Conservation (phyloP, 2,329 filamentous ascomycete genomes). For the Fusarium sublunatum region DNA sequence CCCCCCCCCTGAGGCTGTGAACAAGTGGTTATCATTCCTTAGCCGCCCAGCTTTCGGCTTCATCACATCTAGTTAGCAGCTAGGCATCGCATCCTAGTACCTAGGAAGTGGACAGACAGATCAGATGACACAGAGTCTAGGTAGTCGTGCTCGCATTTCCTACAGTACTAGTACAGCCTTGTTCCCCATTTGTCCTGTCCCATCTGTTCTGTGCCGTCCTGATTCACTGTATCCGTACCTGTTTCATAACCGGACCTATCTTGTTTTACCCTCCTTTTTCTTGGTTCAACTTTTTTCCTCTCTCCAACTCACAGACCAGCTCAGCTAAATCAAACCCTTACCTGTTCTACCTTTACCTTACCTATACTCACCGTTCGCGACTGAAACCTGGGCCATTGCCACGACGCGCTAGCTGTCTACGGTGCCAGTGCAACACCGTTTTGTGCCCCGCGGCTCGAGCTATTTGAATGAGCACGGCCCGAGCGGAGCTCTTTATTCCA, state of each 20-base stretch:
- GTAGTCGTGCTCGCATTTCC: background rate
- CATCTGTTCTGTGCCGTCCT: too few relatives aligned
- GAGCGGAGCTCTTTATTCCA: conserved; percentile 42
- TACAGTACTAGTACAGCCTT: conserved; percentile 12
- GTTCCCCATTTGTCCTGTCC: conserved; percentile 16
- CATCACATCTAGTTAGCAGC: conserved; percentile 37
- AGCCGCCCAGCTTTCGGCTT: conserved; percentile 42
- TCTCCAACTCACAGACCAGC: conserved; percentile 22
- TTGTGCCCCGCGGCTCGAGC: conserved; percentile 42
- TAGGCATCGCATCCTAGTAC: conserved; percentile 32
- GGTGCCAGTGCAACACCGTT: conserved; percentile 22
- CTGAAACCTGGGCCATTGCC: conserved; percentile 46
- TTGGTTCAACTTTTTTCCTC: background rate
- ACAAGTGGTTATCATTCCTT: conserved; percentile 37
- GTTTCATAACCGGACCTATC: conserved; percentile 35
- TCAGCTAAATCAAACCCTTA: conserved; percentile 39
- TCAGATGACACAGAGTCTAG: conserved; percentile 36
- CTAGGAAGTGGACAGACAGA: conserved; percentile 26
- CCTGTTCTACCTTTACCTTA: conserved; percentile 9
- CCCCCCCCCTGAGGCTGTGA: conserved; percentile 17
- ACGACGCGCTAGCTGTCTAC: conserved; percentile 39
- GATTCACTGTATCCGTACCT: conserved; percentile 15
- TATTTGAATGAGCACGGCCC: conserved; percentile 45
- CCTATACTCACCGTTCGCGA: conserved; percentile 45
- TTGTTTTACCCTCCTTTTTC: conserved; percentile 21